Conservation (phyloP, 495 filamentous ascomycete species). For the Penicillium turbatum region DNA sequence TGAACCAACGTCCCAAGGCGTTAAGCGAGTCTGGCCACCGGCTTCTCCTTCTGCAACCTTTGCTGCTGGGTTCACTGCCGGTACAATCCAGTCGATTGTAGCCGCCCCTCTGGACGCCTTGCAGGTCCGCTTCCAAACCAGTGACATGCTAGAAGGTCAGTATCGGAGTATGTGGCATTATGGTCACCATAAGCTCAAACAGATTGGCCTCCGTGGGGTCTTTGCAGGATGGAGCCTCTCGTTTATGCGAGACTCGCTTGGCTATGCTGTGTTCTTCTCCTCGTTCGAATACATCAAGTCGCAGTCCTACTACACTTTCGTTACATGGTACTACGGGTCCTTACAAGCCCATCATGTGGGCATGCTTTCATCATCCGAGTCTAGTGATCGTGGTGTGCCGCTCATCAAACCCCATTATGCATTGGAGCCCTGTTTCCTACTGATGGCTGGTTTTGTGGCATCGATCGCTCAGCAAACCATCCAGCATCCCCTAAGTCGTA, state of each 20-base stretch:
- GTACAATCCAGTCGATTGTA: slow-evolving; percentile 70
- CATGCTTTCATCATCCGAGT: slow-evolving; percentile 15
- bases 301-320: slow-evolving; percentile 76
- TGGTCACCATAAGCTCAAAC: slow-evolving; percentile 62
- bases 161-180: slow-evolving; percentile 84
- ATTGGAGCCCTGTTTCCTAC: slow-evolving; percentile 75
- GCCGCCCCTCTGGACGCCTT: slow-evolving; percentile 88
- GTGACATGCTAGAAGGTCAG: slow-evolving; percentile 61
- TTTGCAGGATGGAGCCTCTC: slow-evolving; percentile 79
- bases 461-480: slow-evolving; percentile 71
- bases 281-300: slow-evolving; percentile 84
- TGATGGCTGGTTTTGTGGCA: slow-evolving; percentile 72
- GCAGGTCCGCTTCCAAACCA: slow-evolving; percentile 70
- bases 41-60: slow-evolving; percentile 63
- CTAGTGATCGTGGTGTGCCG: slow-evolving; percentile 34
- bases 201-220: slow-evolving; percentile 75
- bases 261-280: slow-evolving; percentile 79
- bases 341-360: slow-evolving; percentile 33
- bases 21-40: slow-evolving; percentile 72
- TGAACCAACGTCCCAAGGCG: slow-evolving; percentile 61
- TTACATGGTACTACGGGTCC: slow-evolving; percentile 71
- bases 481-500: slow-evolving; percentile 69
- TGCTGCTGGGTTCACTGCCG: slow-evolving; percentile 70
- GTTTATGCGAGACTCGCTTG: slow-evolving; percentile 75
- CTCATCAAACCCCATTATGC: slow-evolving; percentile 80